Conservation (phyloP, 192 early-diverging fungal species). For the Funneliformis geosporum region DNA sequence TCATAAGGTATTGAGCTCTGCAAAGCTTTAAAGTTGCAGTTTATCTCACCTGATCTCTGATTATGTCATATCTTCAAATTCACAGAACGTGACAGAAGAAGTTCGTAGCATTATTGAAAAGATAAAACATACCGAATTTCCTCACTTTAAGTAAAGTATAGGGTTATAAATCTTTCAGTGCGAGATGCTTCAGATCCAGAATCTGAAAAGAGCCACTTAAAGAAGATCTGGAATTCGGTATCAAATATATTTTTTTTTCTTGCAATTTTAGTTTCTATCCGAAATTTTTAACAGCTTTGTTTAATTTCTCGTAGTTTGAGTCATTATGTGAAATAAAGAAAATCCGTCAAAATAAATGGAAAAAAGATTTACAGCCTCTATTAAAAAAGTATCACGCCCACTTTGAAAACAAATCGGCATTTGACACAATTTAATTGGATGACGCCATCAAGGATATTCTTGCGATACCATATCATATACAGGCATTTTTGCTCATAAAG, state of each 20-base stretch:
- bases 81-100: too few species aligned
- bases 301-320: constrained; percentile 13
- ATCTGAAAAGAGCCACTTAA: constrained; percentile 15
- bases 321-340: constrained; percentile 8
- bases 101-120: too few species aligned
- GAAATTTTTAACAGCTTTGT: too few species aligned
- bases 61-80: too few species aligned
- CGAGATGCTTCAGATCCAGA: constrained; percentile 15
- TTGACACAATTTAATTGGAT: constrained; percentile 19
- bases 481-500: constrained; percentile 25
- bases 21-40: too few species aligned
- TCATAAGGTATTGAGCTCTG: too few species aligned
- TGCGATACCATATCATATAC: constrained; percentile 24
- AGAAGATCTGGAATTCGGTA: constrained; percentile 29
- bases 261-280: constrained; percentile 16
- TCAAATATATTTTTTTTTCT: constrained; percentile 11
- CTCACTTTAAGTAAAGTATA: too few species aligned
- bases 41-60: too few species aligned
- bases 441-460: constrained; percentile 19
- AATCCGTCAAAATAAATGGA: constrained; percentile 28
- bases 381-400: constrained; percentile 22
- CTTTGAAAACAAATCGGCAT: constrained; percentile 22
- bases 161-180: constrained; percentile 21
- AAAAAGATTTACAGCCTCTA: constrained; percentile 25
- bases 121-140: too few species aligned